These are phyloP conservation scores for Ensete ventricosum DNA, from an alignment of 176 grass and related monocot genomes.

Conservation along the genomic window DNA sequence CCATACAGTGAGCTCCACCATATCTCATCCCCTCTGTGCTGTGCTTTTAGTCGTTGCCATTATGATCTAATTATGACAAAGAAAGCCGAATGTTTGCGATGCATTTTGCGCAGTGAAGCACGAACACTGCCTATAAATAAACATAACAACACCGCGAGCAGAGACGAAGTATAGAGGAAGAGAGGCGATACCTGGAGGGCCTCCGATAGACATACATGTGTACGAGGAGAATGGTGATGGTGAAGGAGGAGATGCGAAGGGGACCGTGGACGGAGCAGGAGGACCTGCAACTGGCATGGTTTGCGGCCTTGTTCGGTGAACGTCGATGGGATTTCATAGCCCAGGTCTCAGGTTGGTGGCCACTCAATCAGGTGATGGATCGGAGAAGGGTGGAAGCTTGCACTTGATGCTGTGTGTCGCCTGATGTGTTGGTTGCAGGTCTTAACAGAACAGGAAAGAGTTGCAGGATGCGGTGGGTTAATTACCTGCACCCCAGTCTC, in stretches of 20 bases:
- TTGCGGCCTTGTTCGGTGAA: conserved; percentile 49
- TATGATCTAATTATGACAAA: no score
- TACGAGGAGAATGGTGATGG: not conserved
- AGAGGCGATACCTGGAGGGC: not conserved
- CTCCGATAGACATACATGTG: not conserved
- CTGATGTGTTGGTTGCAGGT: conserved; percentile 19
- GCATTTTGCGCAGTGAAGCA: no score
- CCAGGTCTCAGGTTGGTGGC: conserved; percentile 52
- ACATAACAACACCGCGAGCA: no score
- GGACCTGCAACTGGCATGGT: conserved; percentile 47
- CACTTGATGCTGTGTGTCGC: not conserved
- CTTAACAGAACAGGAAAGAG: conserved; percentile 51
- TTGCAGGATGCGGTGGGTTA: conserved; percentile 28
- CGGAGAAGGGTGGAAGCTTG: not conserved
- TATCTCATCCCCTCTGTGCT: no score
- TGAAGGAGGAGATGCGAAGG: conserved; percentile 28
- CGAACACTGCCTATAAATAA: no score
- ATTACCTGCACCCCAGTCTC: no score
- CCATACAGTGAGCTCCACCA: no score
- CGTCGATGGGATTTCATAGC: conserved; percentile 70
- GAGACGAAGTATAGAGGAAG: no score
- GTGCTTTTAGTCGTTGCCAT: no score
- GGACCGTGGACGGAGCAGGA: conserved; percentile 62
- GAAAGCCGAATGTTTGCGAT: no score
- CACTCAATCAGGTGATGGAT: no score